Evolutionary conservation across 78 protist genomes (phyloP).

Genomic region (Dictyostelium citrinum): DNA sequence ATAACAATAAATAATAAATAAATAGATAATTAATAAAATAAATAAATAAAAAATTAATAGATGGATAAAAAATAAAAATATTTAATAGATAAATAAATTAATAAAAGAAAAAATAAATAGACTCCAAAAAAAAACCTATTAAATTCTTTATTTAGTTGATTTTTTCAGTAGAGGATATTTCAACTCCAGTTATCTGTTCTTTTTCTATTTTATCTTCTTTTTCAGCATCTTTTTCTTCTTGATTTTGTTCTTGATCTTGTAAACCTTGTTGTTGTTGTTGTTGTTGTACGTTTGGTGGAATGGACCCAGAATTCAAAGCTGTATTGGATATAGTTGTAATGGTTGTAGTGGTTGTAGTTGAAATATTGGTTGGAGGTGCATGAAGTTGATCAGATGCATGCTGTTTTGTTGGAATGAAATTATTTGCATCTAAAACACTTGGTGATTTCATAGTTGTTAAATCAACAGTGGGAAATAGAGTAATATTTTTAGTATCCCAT

Average conservation of each 20-base stretch:
- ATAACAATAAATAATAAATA: too few relatives aligned
- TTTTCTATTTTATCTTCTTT: not conserved
- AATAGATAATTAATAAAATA: too few relatives aligned
- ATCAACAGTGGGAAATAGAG: conserved; percentile 7
- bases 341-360: not conserved
- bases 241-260: not conserved
- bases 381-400: not conserved
- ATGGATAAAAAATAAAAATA: too few relatives aligned
- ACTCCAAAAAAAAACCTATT: not conserved
- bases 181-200: not conserved
- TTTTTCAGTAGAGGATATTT: not conserved
- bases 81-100: too few relatives aligned
- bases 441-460: not conserved
- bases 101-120: too few relatives aligned
- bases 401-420: not conserved
- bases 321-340: not conserved
- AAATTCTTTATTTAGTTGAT: not conserved
- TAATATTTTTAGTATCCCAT: conserved; percentile 33
- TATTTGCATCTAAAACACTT: not conserved
- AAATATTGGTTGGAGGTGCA: not conserved
- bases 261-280: not conserved
- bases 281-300: not conserved
- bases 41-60: too few relatives aligned
- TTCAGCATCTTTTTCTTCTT: not conserved
- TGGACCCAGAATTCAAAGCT: not conserved